These are phyloP conservation scores for Tetraselmis chui DNA, from an alignment of 139 green algal genomes.

Conservation along the genomic window DNA sequence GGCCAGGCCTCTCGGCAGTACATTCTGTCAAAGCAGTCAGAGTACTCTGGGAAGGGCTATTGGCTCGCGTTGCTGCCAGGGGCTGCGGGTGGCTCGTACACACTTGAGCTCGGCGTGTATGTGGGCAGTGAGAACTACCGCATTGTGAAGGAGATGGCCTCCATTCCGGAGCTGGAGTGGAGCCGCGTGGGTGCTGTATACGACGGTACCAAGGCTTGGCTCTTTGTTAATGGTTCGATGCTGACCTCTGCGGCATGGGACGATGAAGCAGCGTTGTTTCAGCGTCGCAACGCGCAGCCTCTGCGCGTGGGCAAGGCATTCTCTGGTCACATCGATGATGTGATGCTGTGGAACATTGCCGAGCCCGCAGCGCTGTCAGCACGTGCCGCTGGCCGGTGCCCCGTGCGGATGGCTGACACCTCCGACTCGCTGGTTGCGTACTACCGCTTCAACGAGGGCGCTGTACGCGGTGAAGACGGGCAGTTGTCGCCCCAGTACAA, in stretches of 20 bases:
- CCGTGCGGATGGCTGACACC: not conserved
- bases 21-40: slow-evolving; percentile 22
- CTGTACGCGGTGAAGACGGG: not conserved
- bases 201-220: slow-evolving; percentile 12
- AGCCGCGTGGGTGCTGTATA: slow-evolving; percentile 11
- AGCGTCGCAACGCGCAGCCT: slow-evolving; percentile 13
- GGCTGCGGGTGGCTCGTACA: not conserved
- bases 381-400: slow-evolving; percentile 3
- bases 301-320: slow-evolving; percentile 25
- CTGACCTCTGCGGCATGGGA: not conserved
- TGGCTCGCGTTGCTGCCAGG: slow-evolving; percentile 16
- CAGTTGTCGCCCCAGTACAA: not conserved
- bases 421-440: slow-evolving; percentile 10
- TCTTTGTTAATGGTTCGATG: slow-evolving; percentile 15
- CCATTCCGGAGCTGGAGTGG: slow-evolving; percentile 5
- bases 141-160: not conserved
- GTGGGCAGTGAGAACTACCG: slow-evolving; percentile 23
- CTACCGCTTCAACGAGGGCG: slow-evolving; percentile 27
- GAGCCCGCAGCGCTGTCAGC: not conserved
- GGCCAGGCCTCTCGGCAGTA: slow-evolving; percentile 8
- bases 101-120: slow-evolving; percentile 21
- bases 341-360: slow-evolving; percentile 8
- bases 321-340: slow-evolving; percentile 17
- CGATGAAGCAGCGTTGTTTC: slow-evolving; percentile 11
- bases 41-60: slow-evolving; percentile 22